Percentiles rank a stretch among this genome's conserved stretches.
Evolutionary conservation across 1,139 yeast species (phyloP).

Genomic region (Nakaseomyces glabratus): DNA sequence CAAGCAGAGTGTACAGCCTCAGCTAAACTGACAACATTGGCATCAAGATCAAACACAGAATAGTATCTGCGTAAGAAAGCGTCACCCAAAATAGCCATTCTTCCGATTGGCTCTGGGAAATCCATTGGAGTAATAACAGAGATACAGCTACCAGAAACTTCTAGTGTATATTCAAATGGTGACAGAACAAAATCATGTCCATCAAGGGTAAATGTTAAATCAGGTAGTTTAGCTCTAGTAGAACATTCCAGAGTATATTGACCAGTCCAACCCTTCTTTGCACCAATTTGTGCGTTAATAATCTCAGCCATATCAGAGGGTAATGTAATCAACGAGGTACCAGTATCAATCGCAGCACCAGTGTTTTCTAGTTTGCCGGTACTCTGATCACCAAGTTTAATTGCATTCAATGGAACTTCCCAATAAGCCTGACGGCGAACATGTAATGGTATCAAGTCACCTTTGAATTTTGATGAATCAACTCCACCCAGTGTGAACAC

Average conservation of each 20-base stretch:
- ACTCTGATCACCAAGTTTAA: conserved; percentile 83
- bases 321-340: conserved; percentile 89
- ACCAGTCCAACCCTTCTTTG: conserved; percentile 94
- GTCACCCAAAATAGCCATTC: conserved; percentile 91
- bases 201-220: conserved; percentile 76
- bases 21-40: conserved; percentile 91
- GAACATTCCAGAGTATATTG: conserved; percentile 90
- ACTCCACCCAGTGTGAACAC: conserved; percentile 91
- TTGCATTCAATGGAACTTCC: conserved; percentile 90
- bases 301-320: conserved; percentile 95
- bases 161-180: conserved; percentile 86
- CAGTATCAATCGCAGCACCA: conserved; percentile 98
- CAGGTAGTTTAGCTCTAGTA: conserved; percentile 74
- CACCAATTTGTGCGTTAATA: conserved; percentile 90
- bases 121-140: conserved; percentile 97
- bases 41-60: conserved; percentile 83
- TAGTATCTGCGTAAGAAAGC: conserved; percentile 93
- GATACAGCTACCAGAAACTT: conserved; percentile 88
- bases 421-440: conserved; percentile 99
- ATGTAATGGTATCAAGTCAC: conserved; percentile 88
- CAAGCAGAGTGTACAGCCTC: conserved; percentile 51
- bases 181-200: conserved; percentile 86
- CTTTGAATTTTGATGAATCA: conserved; percentile 63
- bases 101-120: conserved; percentile 94
- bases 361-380: conserved; percentile 63